phyloP scores from a whole-genome alignment of 371 early-diverging fungal species.

The Zancudomyces culisetae region DNA sequence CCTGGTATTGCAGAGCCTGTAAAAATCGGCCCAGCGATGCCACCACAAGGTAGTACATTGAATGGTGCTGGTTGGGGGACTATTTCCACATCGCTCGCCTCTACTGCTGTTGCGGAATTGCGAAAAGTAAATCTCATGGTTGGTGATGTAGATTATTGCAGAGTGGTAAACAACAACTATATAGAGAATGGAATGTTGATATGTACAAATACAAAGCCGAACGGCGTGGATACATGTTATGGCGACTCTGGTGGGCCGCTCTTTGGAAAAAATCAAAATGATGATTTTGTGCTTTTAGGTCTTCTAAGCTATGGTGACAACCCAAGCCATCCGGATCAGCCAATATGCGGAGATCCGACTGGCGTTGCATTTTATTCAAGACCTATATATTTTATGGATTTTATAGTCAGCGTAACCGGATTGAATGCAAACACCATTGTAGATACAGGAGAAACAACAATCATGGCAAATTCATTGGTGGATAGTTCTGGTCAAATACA shows the following conservation, averaged over 20 bases:
- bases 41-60: not conserved
- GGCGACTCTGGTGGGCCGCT: conserved; percentile 30
- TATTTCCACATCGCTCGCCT: not conserved
- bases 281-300: conserved; percentile 13
- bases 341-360: not conserved
- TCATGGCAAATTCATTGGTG: too few species aligned
- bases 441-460: too few species aligned
- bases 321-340: not conserved
- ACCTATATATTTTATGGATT: not conserved
- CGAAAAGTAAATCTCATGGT: not conserved
- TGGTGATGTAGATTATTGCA: not conserved
- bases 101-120: not conserved
- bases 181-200: not conserved
- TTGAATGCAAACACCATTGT: conserved; percentile 2
- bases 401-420: not conserved
- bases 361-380: not conserved
- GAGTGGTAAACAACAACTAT: not conserved
- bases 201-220: conserved; percentile 1
- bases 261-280: conserved; percentile 11
- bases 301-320: conserved; percentile 23
- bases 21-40: conserved; percentile 3
- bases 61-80: conserved; percentile 6
- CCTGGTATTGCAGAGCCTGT: not conserved
- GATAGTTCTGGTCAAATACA: too few species aligned
- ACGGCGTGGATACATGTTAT: conserved; percentile 24